Base-by-base conservation (phyloP, 2,329 filamentous ascomycete genomes). In the Calonectria montana region DNA sequence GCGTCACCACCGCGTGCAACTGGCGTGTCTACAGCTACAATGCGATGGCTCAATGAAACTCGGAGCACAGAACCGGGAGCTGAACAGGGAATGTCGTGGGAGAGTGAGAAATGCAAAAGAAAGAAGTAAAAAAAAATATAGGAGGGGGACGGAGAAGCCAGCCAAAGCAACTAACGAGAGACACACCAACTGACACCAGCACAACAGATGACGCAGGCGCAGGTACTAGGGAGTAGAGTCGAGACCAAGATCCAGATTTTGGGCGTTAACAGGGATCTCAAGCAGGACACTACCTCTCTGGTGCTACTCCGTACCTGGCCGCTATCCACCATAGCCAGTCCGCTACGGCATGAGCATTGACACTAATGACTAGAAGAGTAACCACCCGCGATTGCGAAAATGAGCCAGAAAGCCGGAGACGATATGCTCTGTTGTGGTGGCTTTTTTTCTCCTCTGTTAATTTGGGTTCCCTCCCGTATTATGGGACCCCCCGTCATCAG, bases 221-320 rank as follows among this genome's bases (percentile, higher is more conserved):
- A 35, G 41, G 39, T 45, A 43, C 48, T 57, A 27, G 35, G 43
- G 68, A 66, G 21, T 53, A 43, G 68, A 70, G 62, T 67, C 63
- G 57, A 65, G 62, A 59, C 62, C 41, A 64, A 70, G 53, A 66
- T 70, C 55, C 63, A 70, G 68, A 70, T 67, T 71, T 53, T 45
- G 50, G 45, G 55, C 37, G 23, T 45, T 16, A 48, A 43, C 69
- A 71, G 64, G 69, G 69, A 59, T 71, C 57, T 64, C 69, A 55
- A 71, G 53, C 53, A 64, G 62, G 41, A 50, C 57, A 62, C 37
- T 62, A 62, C 57, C 18, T 43, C 39, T 35, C 50, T 10, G 53
- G 53, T 59, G 53, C 53, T 39, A 39, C 53, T 39, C 9, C 27
- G 48, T 53, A 25, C 53, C 35, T 62, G 35, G 23, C 68, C 47